These are phyloP conservation scores for Millerozyma miso DNA, from an alignment of 805 yeast genomes.

Conservation along the genomic window DNA sequence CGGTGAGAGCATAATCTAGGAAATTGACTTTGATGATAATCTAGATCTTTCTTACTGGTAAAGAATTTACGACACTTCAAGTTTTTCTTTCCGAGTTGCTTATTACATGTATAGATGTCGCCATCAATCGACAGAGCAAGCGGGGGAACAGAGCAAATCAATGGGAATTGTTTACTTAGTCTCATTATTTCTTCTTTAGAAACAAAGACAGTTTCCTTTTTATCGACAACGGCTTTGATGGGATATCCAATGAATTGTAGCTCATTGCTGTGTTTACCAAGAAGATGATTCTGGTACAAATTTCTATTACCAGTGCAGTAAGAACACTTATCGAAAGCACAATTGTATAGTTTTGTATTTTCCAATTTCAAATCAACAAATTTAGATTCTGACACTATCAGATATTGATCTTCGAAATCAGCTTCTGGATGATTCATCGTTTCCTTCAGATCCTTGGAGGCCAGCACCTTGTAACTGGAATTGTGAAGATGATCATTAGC, in stretches of 20 bases:
- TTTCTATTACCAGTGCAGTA: slow-evolving; percentile 26
- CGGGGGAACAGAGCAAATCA: slow-evolving; percentile 17
- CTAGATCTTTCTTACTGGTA: slow-evolving; percentile 12
- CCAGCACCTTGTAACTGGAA: neutral
- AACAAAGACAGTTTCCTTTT: neutral
- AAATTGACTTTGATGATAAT: slow-evolving; percentile 13
- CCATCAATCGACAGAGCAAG: slow-evolving; percentile 18
- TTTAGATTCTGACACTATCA: slow-evolving; percentile 14
- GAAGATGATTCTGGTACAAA: slow-evolving; percentile 22
- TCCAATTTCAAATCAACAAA: neutral
- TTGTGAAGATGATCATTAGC: neutral
- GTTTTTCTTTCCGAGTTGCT: slow-evolving; percentile 5
- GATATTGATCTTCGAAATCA: slow-evolving; percentile 23
- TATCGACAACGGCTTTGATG: slow-evolving; percentile 1
- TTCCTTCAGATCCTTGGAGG: neutral
- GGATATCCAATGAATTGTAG: slow-evolving; percentile 25
- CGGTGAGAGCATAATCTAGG: slow-evolving; percentile 22
- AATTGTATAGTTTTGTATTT: slow-evolving; percentile 11
- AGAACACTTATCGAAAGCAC: slow-evolving; percentile 22
- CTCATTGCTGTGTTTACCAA: slow-evolving; percentile 16
- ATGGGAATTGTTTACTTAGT: slow-evolving; percentile 18
- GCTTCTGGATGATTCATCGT: neutral
- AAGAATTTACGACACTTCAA: slow-evolving; percentile 15
- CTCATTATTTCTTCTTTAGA: slow-evolving; percentile 1
- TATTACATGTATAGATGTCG: slow-evolving; percentile 13